These are phyloP conservation scores for Hydnomerulius pinastri DNA, from an alignment of 768 basidiomycete species.

Conservation along the genomic window DNA sequence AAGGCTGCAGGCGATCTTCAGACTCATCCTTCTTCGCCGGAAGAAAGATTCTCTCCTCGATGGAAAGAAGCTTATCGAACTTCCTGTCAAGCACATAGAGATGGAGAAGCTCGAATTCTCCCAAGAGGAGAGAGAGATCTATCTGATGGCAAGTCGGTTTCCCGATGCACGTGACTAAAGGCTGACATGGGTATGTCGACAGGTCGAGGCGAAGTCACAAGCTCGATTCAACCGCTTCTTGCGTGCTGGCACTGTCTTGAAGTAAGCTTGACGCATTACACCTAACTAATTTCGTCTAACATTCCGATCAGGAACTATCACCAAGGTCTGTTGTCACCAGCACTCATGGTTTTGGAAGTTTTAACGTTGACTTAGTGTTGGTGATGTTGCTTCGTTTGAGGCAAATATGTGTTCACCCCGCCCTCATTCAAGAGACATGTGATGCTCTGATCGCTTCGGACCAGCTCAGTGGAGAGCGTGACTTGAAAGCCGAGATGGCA, in stretches of 20 bases:
- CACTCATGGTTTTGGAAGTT: neutral
- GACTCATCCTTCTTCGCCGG: slow-evolving; percentile 55
- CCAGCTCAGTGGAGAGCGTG: slow-evolving; percentile 32
- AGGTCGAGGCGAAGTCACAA: slow-evolving; percentile 57
- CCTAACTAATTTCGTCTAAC: neutral
- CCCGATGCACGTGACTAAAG: neutral
- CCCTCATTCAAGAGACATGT: slow-evolving; percentile 59
- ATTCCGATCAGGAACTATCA: slow-evolving; percentile 49
- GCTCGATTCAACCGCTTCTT: slow-evolving; percentile 66
- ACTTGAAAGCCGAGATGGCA: slow-evolving; percentile 43
- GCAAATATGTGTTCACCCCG: slow-evolving; percentile 70
- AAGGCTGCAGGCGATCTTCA: slow-evolving; percentile 60
- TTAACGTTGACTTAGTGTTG: slow-evolving; percentile 33
- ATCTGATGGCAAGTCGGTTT: slow-evolving; percentile 44
- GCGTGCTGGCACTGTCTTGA: slow-evolving; percentile 65
- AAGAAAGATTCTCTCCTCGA: slow-evolving; percentile 65
- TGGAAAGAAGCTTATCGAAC: slow-evolving; percentile 66
- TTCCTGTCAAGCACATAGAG: slow-evolving; percentile 56
- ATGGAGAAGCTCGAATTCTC: slow-evolving; percentile 58
- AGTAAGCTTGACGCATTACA: slow-evolving; percentile 37
- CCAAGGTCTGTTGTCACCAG: slow-evolving; percentile 46
- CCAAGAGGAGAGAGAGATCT: slow-evolving; percentile 64
- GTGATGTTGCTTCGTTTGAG: slow-evolving; percentile 55
- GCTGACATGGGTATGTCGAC: neutral
- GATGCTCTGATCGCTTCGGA: slow-evolving; percentile 45